Conservation (phyloP, 257 asterid genomes). For the Orobanche coerulescens region DNA sequence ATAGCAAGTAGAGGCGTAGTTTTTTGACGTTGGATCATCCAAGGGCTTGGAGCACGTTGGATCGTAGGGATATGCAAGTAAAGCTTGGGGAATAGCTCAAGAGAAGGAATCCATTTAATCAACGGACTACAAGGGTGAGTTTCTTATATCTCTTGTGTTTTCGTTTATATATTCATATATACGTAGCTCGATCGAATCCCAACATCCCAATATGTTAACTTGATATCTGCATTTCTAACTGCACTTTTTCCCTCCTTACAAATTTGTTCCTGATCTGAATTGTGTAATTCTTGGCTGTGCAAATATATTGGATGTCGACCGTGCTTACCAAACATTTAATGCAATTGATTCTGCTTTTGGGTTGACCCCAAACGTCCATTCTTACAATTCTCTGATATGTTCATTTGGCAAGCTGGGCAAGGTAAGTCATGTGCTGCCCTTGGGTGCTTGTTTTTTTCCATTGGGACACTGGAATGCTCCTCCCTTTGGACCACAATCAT, state of each 20-base stretch:
- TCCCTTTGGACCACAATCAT: background rate
- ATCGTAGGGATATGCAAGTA: too few species aligned
- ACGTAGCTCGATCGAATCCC: too few species aligned
- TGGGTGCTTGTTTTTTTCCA: background rate
- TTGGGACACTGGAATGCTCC: background rate
- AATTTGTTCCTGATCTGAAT: conserved; percentile 80
- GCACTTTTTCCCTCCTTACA: conserved; percentile 42
- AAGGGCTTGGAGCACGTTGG: too few species aligned
- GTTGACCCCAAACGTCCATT: conserved; percentile 68
- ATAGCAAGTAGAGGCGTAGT: too few species aligned
- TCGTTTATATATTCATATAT: too few species aligned
- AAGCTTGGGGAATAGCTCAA: too few species aligned
- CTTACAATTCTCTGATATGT: conserved; percentile 76
- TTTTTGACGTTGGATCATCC: too few species aligned
- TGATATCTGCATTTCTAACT: conserved; percentile 21
- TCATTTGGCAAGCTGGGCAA: conserved; percentile 72
- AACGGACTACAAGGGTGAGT: too few species aligned
- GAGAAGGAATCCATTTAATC: too few species aligned
- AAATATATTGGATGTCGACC: conserved; percentile 91
- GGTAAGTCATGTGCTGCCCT: conserved; percentile 37
- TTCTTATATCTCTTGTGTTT: too few species aligned
- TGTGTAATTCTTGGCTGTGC: conserved; percentile 93
- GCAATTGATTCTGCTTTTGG: conserved; percentile 65
- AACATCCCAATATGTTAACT: too few species aligned
- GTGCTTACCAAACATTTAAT: conserved; percentile 82